Evolutionary conservation across 2,329 filamentous ascomycete species (phyloP), one percentile per base, ranked within the genome.

Genomic region (Chaetomium strumarium): DNA sequence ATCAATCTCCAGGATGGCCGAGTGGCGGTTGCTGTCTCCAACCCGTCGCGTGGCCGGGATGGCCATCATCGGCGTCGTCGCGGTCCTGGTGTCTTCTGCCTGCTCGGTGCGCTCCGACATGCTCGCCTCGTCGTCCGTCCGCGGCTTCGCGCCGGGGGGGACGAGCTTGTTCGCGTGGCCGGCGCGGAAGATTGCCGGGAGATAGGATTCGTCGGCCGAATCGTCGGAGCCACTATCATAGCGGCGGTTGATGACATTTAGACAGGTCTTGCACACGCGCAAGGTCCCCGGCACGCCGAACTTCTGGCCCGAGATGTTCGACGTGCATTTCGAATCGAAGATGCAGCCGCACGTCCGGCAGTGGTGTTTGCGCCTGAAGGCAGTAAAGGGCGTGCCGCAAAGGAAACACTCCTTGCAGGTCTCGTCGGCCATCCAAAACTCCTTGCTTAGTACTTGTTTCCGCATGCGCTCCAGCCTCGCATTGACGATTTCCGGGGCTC

Each of bases 391-490:
- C 53, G 89, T 86, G 41, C 89, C 89, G 63, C 93, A 99, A 41
- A 89, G 81, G 66, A 96, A 99, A 65, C 93, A 99, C 63, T 96
- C 92, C 66, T 95, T 97, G 55, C 92, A 95, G 57, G 95, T 96
- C 65, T 97, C 93, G 66, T 99, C 93, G 55, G 90, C 88, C 93
- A 99, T 99, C 93, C 92, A 97, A 62, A 96, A 97, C 61, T 97
- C 91, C 64, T 91, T 93, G 67, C 88, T 95, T 42, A 97, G 73
- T 8, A 99, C 85, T 64, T 92, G 90, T 63, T 89, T 88, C 57
- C 86, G 83, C 75, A 96, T 86, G 60, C 87, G 85, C 46, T 82
- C 81, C 7, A 86, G 71, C 50, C 80, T 77, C 9, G 80, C 77
- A 61, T 74, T 84, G 53, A 84, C 80, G 45, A 75, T 73, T 54